Percentiles rank a stretch among this genome's conserved stretches.
phyloP scores from a whole-genome alignment of 1,139 yeast species.

The Hansenula lynferdii region DNA sequence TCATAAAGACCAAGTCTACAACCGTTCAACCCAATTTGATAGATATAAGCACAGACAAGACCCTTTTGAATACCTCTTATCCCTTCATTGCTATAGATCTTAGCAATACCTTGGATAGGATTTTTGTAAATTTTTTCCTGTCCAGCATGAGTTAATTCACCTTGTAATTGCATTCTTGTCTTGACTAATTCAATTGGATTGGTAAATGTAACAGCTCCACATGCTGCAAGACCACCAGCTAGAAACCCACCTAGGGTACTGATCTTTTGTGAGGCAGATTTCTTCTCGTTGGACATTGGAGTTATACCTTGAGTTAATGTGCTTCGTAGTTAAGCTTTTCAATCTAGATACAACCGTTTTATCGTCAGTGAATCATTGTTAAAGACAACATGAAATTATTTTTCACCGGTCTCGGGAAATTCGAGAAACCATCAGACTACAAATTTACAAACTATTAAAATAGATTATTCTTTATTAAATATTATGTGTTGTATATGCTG shows the following conservation, averaged over 20 bases:
- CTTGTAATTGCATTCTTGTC: constrained; percentile 95
- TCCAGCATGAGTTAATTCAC: constrained; percentile 64
- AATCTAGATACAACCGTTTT: too few species aligned
- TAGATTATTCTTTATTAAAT: too few species aligned
- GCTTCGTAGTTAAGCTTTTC: too few species aligned
- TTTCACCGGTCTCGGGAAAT: too few species aligned
- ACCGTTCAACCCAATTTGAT: constrained; percentile 89
- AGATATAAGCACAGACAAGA: constrained; percentile 72
- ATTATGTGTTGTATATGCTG: too few species aligned
- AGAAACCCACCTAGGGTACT: constrained; percentile 73
- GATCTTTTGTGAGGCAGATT: constrained; percentile 45
- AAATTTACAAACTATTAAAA: too few species aligned
- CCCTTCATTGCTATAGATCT: constrained; percentile 81
- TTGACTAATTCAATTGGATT: constrained; percentile 94
- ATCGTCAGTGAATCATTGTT: too few species aligned
- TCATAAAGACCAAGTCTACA: constrained; percentile 93
- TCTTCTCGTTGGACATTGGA: constrained; percentile 4
- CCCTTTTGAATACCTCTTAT: constrained; percentile 87
- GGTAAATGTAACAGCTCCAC: constrained; percentile 96
- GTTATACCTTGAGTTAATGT: too few species aligned
- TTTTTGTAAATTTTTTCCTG: constrained; percentile 60
- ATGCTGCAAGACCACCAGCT: constrained; percentile 95
- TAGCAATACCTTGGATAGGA: constrained; percentile 76
- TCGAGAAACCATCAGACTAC: too few species aligned
- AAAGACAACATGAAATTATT: too few species aligned